Conservation (phyloP, 345 rosid genomes). For the Litchi chinensis region DNA sequence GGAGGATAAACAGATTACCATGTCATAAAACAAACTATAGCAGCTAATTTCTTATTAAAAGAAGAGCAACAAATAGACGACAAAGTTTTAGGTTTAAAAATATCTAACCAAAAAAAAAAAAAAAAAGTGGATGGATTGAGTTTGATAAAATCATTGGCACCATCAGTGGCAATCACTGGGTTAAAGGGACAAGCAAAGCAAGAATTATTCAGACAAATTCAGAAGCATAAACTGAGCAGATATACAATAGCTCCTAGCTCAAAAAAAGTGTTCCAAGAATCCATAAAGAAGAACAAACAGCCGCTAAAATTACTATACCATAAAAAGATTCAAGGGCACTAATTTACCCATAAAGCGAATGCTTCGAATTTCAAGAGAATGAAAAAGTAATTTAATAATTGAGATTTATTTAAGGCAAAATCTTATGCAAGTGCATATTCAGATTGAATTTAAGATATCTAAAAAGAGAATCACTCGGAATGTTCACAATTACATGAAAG, state of each 20-base stretch:
- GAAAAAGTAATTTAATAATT: neutral
- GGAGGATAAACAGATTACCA: slow-evolving; percentile 18
- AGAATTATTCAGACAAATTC: neutral
- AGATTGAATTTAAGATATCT: neutral
- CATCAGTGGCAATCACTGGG: neutral
- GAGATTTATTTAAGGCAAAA: neutral
- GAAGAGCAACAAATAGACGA: neutral
- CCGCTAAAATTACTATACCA: neutral
- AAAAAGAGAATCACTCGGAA: neutral
- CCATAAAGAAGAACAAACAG: slow-evolving; percentile 5
- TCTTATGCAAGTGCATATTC: neutral
- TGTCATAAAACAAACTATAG: neutral
- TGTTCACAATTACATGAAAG: neutral
- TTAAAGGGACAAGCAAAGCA: neutral
- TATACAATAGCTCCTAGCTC: neutral
- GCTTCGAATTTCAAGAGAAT: neutral
- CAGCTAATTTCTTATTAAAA: neutral
- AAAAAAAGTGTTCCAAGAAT: neutral
- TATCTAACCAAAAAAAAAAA: neutral
- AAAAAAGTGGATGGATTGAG: neutral
- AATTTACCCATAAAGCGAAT: slow-evolving; percentile 63
- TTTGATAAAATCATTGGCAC: neutral
- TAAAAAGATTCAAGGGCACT: neutral
- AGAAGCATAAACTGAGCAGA: neutral
- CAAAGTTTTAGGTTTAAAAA: neutral